phyloP scores from a whole-genome alignment of 2,329 filamentous ascomycete genomes.

The Colletotrichum phormii region DNA sequence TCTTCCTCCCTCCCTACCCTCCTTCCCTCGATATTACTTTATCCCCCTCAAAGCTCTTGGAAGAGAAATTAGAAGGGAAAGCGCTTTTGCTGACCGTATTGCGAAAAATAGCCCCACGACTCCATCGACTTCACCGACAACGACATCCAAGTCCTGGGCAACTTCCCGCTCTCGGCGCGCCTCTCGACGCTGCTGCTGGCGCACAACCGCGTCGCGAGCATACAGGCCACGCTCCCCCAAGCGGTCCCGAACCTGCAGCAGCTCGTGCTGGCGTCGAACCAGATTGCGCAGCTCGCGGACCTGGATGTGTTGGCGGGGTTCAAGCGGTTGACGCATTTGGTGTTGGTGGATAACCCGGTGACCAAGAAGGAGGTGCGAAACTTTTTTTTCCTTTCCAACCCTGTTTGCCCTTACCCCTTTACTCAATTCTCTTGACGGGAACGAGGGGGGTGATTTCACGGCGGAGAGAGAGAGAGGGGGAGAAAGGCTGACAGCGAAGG shows the following conservation, averaged over 20 bases:
- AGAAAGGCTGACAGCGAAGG: slow-evolving; percentile 11
- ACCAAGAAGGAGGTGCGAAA: slow-evolving; percentile 86
- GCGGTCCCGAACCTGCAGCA: slow-evolving; percentile 86
- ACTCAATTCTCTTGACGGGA: neutral
- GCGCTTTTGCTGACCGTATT: slow-evolving; percentile 13
- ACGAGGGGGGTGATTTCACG: neutral
- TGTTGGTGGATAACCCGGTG: slow-evolving; percentile 88
- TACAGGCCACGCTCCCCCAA: slow-evolving; percentile 80
- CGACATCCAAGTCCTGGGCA: slow-evolving; percentile 88
- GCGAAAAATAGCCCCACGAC: slow-evolving; percentile 80
- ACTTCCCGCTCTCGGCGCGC: slow-evolving; percentile 92
- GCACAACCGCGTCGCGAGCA: slow-evolving; percentile 85
- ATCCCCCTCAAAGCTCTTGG: neutral
- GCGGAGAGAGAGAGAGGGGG: no score
- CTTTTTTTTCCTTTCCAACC: neutral
- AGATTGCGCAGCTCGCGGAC: slow-evolving; percentile 85
- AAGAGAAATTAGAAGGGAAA: neutral
- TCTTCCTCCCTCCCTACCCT: slow-evolving; percentile 8
- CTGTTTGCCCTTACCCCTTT: neutral
- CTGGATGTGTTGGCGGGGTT: slow-evolving; percentile 82
- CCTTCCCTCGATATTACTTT: neutral
- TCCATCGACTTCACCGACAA: slow-evolving; percentile 99
- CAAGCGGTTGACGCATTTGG: slow-evolving; percentile 79
- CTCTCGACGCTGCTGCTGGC: slow-evolving; percentile 89
- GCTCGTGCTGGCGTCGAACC: slow-evolving; percentile 86